phyloP scores from a whole-genome alignment of 371 early-diverging fungal genomes.

The Smittium culicis region DNA sequence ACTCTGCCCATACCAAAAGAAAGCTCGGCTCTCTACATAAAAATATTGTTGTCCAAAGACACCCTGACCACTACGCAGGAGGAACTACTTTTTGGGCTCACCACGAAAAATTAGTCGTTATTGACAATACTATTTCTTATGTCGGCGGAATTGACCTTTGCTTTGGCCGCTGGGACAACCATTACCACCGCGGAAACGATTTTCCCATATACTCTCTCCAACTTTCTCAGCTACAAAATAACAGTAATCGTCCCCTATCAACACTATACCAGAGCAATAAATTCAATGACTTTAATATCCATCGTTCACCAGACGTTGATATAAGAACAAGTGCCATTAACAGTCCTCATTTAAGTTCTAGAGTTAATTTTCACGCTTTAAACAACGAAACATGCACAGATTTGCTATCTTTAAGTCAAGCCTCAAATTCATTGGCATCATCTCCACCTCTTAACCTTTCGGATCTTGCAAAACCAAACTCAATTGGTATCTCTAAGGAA shows the following conservation, averaged over 20 bases:
- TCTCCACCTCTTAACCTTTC: neutral
- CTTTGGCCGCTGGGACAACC: conserved; percentile 80
- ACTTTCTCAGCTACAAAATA: neutral
- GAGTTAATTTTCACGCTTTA: too few relatives aligned
- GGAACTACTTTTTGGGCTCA: conserved; percentile 76
- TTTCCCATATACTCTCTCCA: conserved; percentile 22
- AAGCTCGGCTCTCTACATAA: conserved; percentile 60
- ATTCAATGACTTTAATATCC: too few relatives aligned
- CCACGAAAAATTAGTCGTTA: conserved; percentile 78
- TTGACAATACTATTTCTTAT: conserved; percentile 73
- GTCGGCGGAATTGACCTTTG: conserved; percentile 87
- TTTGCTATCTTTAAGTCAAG: too few relatives aligned
- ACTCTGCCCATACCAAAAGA: conserved; percentile 69
- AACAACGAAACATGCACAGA: too few relatives aligned
- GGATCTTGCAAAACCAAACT: neutral
- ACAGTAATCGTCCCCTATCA: too few relatives aligned
- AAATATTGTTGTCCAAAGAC: conserved; percentile 72
- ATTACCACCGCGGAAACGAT: conserved; percentile 65
- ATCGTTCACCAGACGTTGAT: too few relatives aligned
- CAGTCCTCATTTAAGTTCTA: too few relatives aligned
- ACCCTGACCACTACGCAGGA: conserved; percentile 64
- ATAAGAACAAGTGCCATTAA: too few relatives aligned
- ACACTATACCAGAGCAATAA: too few relatives aligned
- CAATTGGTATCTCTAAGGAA: too few relatives aligned
- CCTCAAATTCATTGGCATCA: too few relatives aligned